Evolutionary conservation across 2,329 filamentous ascomycete species (phyloP), one percentile per base, ranked within the genome.

Genomic region (Metarhizium humberi): DNA sequence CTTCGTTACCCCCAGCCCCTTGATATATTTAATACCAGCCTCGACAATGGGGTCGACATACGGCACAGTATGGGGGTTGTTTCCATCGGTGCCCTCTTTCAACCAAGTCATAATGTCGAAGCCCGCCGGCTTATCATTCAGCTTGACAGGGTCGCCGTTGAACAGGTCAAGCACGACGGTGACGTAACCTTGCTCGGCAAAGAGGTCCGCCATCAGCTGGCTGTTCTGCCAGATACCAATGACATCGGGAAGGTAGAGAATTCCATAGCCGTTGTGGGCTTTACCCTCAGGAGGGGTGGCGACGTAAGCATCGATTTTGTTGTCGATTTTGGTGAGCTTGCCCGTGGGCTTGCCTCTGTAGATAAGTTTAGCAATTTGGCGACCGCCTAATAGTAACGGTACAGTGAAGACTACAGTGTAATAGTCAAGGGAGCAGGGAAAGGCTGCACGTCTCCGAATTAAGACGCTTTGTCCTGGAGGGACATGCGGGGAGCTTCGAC

Each of bases 11-110:
- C 79, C 78, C 40, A 76, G 67, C n/a, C 71, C 70, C 53, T 67
- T 78, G 53, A 90, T 66, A 55, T 81, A 76, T 66, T 81, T 79
- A 64, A 87, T 67, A 38, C 62, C 66, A 38, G 66, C 62, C 29
- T 65, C 59, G 34, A 70, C 59, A 18, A 73, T 61, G 43, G 68
- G 65, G 50, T 74, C 72, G 20, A 73, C 55, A 3, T 58, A 29
- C 52, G 66, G 64, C 38, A 61, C 53, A 11, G 60, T 66, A 57
- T 74, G 72, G 8, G 72, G 79, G 64, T 75, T 79, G 48, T 79
- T 69, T 59, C 78, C 78, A 56, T 69, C 69, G 36, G 66, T 66
- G 47, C 79, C 79, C 43, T 73, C 55, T n/a, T 43, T 52, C 30
- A 74, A 49, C 70, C 71, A 74, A 16, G 56, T 53, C 51, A 64